A percentile compares a stretch with the other conserved stretches of the same genome.
Conservation (phyloP, 1,139 yeast species). For the Saccharomycopsis hybrid region DNA sequence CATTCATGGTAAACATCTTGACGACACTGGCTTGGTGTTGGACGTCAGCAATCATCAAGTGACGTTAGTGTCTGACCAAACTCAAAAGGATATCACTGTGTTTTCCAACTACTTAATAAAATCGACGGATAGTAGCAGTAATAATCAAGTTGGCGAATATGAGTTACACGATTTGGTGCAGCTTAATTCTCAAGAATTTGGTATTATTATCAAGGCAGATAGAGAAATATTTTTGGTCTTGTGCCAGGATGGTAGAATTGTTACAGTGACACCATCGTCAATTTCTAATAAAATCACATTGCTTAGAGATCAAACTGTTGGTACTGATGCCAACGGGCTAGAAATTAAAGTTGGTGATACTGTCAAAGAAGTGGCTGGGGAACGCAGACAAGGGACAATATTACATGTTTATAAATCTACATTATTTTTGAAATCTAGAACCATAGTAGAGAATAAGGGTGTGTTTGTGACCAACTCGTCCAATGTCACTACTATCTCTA, state of each 20-base stretch:
- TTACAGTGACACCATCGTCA: slow-evolving; percentile 69
- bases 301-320: slow-evolving; percentile 64
- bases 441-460: slow-evolving; percentile 80
- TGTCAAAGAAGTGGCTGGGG: slow-evolving; percentile 74
- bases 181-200: slow-evolving; percentile 79
- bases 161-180: slow-evolving; percentile 89
- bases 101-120: slow-evolving; percentile 83
- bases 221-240: slow-evolving; percentile 79
- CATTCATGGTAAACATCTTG: slow-evolving; percentile 83
- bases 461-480: slow-evolving; percentile 75
- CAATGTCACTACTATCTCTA: slow-evolving; percentile 76
- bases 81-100: slow-evolving; percentile 81
- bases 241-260: slow-evolving; percentile 73
- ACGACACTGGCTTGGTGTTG: slow-evolving; percentile 93
- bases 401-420: slow-evolving; percentile 77
- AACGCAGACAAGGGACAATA: slow-evolving; percentile 80
- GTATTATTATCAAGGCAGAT: slow-evolving; percentile 85
- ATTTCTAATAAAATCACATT: slow-evolving; percentile 67
- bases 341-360: slow-evolving; percentile 88
- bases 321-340: slow-evolving; percentile 81
- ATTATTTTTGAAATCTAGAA: slow-evolving; percentile 74
- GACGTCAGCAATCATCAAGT: slow-evolving; percentile 78
- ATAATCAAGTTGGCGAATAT: slow-evolving; percentile 61
- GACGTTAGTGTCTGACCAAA: slow-evolving; percentile 82
- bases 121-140: slow-evolving; percentile 63